Evolutionary conservation across 2,329 filamentous ascomycete genomes (phyloP), one percentile per base, ranked within the genome.

Genomic region (Endocalyx cinctus): DNA sequence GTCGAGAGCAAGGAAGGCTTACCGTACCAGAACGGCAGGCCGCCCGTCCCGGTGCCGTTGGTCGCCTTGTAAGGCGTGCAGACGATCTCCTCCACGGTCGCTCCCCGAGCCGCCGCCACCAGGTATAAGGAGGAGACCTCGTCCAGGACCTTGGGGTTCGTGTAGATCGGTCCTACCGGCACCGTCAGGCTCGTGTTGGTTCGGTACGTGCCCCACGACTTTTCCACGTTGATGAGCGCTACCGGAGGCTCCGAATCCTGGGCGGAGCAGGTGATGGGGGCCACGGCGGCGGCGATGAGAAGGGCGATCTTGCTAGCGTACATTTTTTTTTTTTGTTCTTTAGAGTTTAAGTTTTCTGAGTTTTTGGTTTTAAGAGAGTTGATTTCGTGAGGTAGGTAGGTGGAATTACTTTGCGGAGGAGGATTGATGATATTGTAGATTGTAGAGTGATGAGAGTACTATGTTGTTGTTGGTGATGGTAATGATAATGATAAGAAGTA

Each of bases 51-150:
- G 17, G 36, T 42, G 16, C 45, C 48, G 22, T 41, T 29, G 3
- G 17, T 11, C 14, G 16, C 14, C 25, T 42, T 31, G 46, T 41
- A 51, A 11, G 48, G 43, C 17, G 36, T 42, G 44, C 50, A 52
- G 12, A 23, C 38, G 17, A 42, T 35, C 11, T 25, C 29, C n/a
- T 41, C 28, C 4, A 45, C 25, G 6, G 31, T 11, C 11, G 31
- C 25, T 12, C 16, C 35, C n/a, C n/a, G n/a, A 3, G 12, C 5
- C 15, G 31, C 19, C 12, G 38, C 35, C 15, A 34, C 29, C 10
- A 52, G 41, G 42, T 51, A 52, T 13, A 52, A 42, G 4, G 39
- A 46, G 5, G 50, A 52, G 5, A 52, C 50, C 5, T 31, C 33
- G 17, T 34, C 30, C 13, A 52, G 23, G 14, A 18, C 35, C 1